Conservation (phyloP, 1,284 basidiomycete species). For the Abortiporus biennis region DNA sequence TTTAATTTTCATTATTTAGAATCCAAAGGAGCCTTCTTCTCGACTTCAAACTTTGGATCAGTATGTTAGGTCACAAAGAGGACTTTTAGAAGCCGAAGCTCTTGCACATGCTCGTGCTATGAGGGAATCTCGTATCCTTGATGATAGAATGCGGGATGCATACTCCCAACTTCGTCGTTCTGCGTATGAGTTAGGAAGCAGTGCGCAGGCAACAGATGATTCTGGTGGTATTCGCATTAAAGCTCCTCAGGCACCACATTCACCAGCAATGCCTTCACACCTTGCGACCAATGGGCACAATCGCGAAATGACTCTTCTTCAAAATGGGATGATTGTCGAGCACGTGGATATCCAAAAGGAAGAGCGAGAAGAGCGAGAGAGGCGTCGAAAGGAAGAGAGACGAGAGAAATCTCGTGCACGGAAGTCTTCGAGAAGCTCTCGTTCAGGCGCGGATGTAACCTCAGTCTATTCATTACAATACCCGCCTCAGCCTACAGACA, state of each 20-base stretch:
- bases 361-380: constrained; percentile 69
- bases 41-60: constrained; percentile 63
- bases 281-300: constrained; percentile 32
- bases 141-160: constrained; percentile 69
- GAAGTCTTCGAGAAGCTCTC: constrained; percentile 61
- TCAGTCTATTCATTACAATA: constrained; percentile 66
- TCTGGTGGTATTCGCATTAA: constrained; percentile 61
- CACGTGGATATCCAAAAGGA: constrained; percentile 79
- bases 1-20: constrained; percentile 35
- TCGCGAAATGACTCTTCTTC: constrained; percentile 72
- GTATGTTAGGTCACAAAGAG: constrained; percentile 68
- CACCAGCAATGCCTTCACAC: constrained; percentile 30
- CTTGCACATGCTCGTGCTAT: constrained; percentile 67
- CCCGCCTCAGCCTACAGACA: constrained; percentile 50
- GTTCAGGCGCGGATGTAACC: constrained; percentile 53
- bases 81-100: constrained; percentile 69
- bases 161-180: constrained; percentile 74
- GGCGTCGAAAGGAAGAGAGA: constrained; percentile 58
- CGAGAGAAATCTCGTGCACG: constrained; percentile 49
- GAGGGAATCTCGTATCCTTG: constrained; percentile 69
- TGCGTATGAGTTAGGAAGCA: constrained; percentile 56
- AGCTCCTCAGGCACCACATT: constrained; percentile 43
- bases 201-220: constrained; percentile 44
- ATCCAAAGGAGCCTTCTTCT: constrained; percentile 75
- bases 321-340: constrained; percentile 84